Evolutionary conservation across 2,329 filamentous ascomycete species (phyloP), one percentile per base, ranked within the genome.

Genomic region (Alternaria incomplexa): DNA sequence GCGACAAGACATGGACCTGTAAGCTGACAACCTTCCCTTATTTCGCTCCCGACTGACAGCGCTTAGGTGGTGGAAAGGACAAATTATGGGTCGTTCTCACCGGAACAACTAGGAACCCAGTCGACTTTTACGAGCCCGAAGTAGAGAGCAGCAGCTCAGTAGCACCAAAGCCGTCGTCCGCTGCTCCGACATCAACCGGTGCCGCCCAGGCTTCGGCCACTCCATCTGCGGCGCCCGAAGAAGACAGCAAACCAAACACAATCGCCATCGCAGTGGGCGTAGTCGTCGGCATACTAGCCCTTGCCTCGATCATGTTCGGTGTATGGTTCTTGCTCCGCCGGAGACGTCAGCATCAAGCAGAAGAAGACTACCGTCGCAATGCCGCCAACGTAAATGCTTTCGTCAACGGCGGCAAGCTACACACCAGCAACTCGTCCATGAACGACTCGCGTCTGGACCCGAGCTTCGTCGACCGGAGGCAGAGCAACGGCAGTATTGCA

Each of bases 401-500:
- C 75, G 80, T 84, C 60, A 76, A 78, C 51, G 90, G 91, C 69
- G 87, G 85, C 69, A 86, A 87, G 70, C 81, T 81, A 83, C 85
- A 89, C 36, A 88, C 89, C 2, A 88, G 77, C 87, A 90, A 64
- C 85, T 89, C 81, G 28, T 93, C 92, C 10, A 90, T 92, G 82
- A 89, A 89, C 13, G 95, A 98, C 77, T 90, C 92, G 45, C 89
- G 95, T 58, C 88, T 97, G 61, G 95, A 98, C 69, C 93, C 93
- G 8, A 90, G 86, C 60, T 88, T 93, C 68, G 90, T 96, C 86
- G 90, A 91, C 62, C 87, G 93, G 77, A 89, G 94, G 81, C 87
- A 95, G 83, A 97, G 95, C 82, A 93, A 96, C 75, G 95, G 95
- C 71, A 97, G 94, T 81, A 97, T 98, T 80, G 95, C 94, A 56